phyloP scores from a whole-genome alignment of 139 green algal species.

The Klebsormidium nitens region DNA sequence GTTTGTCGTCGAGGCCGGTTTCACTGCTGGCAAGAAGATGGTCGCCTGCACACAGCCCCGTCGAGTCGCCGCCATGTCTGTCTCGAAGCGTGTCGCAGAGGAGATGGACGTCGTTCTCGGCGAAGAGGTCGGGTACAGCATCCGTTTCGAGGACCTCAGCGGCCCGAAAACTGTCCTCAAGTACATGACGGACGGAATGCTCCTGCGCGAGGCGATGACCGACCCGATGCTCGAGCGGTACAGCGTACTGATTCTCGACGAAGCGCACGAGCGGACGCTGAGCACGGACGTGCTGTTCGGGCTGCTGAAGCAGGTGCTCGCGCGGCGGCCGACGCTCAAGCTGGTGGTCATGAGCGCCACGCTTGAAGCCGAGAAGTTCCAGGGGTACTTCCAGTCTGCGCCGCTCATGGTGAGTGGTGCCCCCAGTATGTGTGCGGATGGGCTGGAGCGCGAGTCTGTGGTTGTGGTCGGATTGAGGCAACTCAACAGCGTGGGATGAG shows the following conservation, averaged over 20 bases:
- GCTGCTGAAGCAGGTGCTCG: conserved; percentile 77
- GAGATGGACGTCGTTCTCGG: conserved; percentile 59
- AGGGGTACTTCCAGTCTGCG: conserved; percentile 91
- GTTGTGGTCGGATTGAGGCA: no score
- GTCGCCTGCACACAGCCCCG: conserved; percentile 58
- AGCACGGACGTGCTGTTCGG: conserved; percentile 83
- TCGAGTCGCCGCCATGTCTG: conserved; percentile 55
- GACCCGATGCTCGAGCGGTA: conserved; percentile 52
- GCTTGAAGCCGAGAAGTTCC: conserved; percentile 99
- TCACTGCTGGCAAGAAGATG: conserved; percentile 58
- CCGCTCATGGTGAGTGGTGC: conserved; percentile 70
- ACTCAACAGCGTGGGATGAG: no score
- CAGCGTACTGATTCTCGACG: conserved; percentile 75
- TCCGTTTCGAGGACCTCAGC: conserved; percentile 79
- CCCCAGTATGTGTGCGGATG: conserved; percentile 1
- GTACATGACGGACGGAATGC: conserved; percentile 60
- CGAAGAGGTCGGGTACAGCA: conserved; percentile 68
- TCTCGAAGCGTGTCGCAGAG: conserved; percentile 50
- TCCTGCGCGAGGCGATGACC: conserved; percentile 57
- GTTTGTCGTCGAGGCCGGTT: conserved; percentile 87
- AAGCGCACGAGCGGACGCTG: conserved; percentile 81
- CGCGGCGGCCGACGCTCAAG: conserved; percentile 86
- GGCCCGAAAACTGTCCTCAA: conserved; percentile 68
- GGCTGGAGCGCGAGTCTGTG: no score
- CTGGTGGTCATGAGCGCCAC: conserved; percentile 99